A percentile compares a stretch with the other conserved stretches of the same genome.
Conservation (phyloP, 2,329 filamentous ascomycete genomes). For the Xenosphaeropsis pyriputrescens region DNA sequence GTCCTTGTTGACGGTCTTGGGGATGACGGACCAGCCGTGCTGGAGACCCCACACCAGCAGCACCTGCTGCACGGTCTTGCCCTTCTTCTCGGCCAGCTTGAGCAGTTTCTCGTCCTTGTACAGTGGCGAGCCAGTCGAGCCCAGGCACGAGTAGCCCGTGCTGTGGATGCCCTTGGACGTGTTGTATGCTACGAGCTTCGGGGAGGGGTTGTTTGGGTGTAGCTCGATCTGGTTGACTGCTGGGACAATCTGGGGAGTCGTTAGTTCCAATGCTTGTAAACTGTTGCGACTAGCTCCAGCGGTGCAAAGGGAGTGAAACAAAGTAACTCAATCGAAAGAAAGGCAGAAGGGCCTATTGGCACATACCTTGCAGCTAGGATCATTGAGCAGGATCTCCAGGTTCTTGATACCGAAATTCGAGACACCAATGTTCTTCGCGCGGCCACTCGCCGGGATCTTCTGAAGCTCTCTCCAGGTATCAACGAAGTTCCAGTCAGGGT, state of each 20-base stretch:
- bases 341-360: neutral
- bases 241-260: conserved; percentile 28
- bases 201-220: conserved; percentile 69
- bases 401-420: conserved; percentile 78
- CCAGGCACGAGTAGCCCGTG: conserved; percentile 63
- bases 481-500: conserved; percentile 67
- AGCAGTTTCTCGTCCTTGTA: conserved; percentile 51
- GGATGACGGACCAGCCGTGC: conserved; percentile 72
- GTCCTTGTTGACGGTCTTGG: conserved; percentile 63
- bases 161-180: conserved; percentile 58
- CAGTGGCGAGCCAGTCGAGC: conserved; percentile 54
- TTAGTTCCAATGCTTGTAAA: conserved; percentile 1
- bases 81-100: conserved; percentile 48
- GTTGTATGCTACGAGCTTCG: conserved; percentile 62
- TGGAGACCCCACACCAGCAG: conserved; percentile 69
- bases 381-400: conserved; percentile 60
- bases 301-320: too few species aligned
- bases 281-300: neutral
- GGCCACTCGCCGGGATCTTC: conserved; percentile 52
- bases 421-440: conserved; percentile 69
- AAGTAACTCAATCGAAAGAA: neutral
- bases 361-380: conserved; percentile 44
- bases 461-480: conserved; percentile 66
- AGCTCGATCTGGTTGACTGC: conserved; percentile 76
- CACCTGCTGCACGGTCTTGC: conserved; percentile 60